These are phyloP conservation scores for Saccharomycopsis fermentans DNA, from an alignment of 805 yeast species.

Conservation along the genomic window DNA sequence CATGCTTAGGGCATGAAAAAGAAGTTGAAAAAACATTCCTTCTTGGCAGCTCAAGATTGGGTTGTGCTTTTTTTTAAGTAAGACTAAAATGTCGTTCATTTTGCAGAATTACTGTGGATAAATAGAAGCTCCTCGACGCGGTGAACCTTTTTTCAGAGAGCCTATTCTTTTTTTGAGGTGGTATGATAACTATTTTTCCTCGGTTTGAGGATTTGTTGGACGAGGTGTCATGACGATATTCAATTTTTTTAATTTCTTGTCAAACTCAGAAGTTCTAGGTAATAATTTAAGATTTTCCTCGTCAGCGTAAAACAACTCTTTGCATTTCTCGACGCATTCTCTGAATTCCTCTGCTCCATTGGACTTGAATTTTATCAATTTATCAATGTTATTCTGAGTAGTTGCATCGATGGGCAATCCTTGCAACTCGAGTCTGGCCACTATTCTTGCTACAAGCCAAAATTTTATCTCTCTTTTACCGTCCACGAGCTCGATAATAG, in stretches of 20 bases:
- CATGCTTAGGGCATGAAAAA: not conserved
- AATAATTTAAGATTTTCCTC: slow-evolving; percentile 15
- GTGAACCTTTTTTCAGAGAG: too few species aligned
- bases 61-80: too few species aligned
- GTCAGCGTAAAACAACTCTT: slow-evolving; percentile 32
- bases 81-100: too few species aligned
- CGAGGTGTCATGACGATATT: slow-evolving; percentile 7
- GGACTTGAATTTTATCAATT: slow-evolving; percentile 36
- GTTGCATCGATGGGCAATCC: slow-evolving; percentile 40
- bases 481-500: slow-evolving; percentile 80
- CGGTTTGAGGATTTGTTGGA: not conserved
- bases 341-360: slow-evolving; percentile 46
- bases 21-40: too few species aligned
- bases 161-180: too few species aligned
- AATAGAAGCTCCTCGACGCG: too few species aligned
- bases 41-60: too few species aligned
- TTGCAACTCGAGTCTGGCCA: slow-evolving; percentile 69
- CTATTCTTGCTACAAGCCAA: slow-evolving; percentile 71
- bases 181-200: not conserved
- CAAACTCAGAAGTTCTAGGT: not conserved
- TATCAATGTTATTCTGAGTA: slow-evolving; percentile 47
- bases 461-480: slow-evolving; percentile 57
- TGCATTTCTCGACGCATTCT: slow-evolving; percentile 51
- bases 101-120: too few species aligned
- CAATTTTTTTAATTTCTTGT: not conserved